Base-by-base conservation (phyloP, 768 basidiomycete genomes). In the Hysterangium stoloniferum region DNA sequence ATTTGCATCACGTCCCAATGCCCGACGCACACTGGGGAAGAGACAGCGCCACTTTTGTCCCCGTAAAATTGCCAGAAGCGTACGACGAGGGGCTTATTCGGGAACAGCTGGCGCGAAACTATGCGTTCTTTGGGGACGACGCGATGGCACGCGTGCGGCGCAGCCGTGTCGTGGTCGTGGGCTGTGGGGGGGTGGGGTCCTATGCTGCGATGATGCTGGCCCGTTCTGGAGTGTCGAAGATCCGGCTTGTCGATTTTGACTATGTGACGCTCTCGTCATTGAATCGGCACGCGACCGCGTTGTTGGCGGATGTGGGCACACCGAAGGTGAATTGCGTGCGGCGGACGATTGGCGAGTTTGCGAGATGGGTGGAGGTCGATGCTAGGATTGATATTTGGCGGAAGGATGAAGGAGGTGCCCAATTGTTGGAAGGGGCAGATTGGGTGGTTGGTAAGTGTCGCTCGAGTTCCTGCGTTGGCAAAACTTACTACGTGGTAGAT, bases 161-260 rank as follows among this genome's bases (percentile, higher is more conserved):
- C 7, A 78, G 81, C 11, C 78, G 73, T 4, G 93, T 97, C 1
- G 92, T 90, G 15, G 71, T 98, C 17, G 84, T 99, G 3, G 96
- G 96, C 5, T 91, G 93, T 57, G 96, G 96, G 52, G 95, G 96
- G 2, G 96, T 99, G 0, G 96, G 96, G 0, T 93, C 89, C 61
- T 95, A 92, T 89, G 87, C 83, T 32, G 92, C 93, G 13, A 78
- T 95, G 28, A 95, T 95, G 95, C 79, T 92, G 24, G 84, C 81
- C 38, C 71, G 93, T 63, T 93, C 91, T 87, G 87, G 88, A 24
- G 73, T 91, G 19, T 77, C 82, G 22, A 80, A 76, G 51, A 80
- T 90, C 56, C 77, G 89, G 19, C 73, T 91, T n/a, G 70, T 92
- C 8, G 90, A 97, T 71, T 97, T 98, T 64, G 96, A 98, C 77